Evolutionary conservation across 1,139 yeast species (phyloP).

Genomic region (Saccharomycopsis phalli): DNA sequence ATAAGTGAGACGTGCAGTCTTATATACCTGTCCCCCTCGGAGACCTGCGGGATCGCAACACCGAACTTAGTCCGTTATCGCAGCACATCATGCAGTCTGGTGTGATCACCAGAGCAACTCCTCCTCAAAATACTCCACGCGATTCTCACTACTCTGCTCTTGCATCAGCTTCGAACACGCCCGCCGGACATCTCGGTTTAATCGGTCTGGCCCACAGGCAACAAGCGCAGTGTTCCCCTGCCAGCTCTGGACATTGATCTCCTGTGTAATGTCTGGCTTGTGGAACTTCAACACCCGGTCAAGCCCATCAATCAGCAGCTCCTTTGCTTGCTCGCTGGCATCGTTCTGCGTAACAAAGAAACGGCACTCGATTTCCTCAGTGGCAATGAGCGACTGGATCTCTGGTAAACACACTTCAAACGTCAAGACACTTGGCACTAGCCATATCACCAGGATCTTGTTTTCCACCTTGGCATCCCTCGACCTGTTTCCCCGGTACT

Average conservation of each 20-base stretch:
- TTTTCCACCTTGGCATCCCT: constrained; percentile 18
- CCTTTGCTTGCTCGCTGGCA: not conserved
- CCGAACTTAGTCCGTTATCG: not conserved
- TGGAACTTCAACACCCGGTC: constrained; percentile 1
- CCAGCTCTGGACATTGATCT: constrained; percentile 17
- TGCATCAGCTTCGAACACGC: constrained; percentile 4
- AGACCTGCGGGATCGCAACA: not conserved
- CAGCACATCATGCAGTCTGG: not conserved
- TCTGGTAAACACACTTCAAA: constrained; percentile 27
- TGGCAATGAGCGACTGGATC: constrained; percentile 24
- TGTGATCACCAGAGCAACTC: constrained; percentile 29
- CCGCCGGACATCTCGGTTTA: constrained; percentile 28
- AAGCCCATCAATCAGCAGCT: not conserved
- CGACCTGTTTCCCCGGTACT: constrained; percentile 24
- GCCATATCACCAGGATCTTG: constrained; percentile 26
- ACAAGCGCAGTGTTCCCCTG: constrained; percentile 27
- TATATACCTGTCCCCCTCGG: not conserved
- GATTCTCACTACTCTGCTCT: constrained; percentile 23
- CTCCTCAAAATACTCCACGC: constrained; percentile 30
- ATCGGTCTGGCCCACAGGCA: constrained; percentile 29
- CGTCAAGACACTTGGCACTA: constrained; percentile 27
- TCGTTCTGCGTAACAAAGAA: too few relatives aligned
- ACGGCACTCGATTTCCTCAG: too few relatives aligned
- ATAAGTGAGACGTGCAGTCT: too few relatives aligned
- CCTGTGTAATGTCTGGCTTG: constrained; percentile 7